phyloP scores from a whole-genome alignment of 306 rosid genomes.

The Trifolium pratense region DNA sequence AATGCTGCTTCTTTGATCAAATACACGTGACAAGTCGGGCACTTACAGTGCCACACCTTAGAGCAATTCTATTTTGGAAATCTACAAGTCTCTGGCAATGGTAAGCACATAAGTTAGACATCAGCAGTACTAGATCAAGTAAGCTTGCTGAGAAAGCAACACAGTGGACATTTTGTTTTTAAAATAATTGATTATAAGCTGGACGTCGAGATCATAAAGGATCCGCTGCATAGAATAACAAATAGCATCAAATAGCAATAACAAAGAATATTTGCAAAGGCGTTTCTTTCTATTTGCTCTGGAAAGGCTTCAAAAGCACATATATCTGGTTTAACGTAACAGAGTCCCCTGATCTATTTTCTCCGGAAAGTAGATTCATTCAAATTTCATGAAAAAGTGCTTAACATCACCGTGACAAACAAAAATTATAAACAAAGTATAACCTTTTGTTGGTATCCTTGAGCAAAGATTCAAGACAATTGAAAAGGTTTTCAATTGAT shows the following conservation, averaged over 20 bases:
- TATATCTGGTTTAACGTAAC: too few species aligned
- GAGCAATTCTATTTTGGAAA: slow-evolving; percentile 21
- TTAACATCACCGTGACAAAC: too few species aligned
- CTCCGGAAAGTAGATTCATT: too few species aligned
- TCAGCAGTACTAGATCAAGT: slow-evolving; percentile 28
- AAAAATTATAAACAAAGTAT: neutral
- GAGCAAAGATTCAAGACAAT: neutral
- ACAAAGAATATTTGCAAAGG: neutral
- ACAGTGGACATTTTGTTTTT: neutral
- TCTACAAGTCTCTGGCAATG: slow-evolving; percentile 14
- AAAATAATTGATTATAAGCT: neutral
- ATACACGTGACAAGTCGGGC: neutral
- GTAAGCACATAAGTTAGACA: slow-evolving; percentile 28
- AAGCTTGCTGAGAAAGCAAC: neutral
- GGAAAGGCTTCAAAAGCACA: too few species aligned
- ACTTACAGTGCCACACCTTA: neutral
- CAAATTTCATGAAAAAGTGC: neutral
- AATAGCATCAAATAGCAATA: neutral
- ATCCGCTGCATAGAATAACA: neutral
- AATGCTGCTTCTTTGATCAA: slow-evolving; percentile 19
- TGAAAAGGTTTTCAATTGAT: neutral
- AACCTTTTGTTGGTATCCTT: neutral
- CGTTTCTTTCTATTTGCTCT: neutral
- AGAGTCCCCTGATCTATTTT: too few species aligned
- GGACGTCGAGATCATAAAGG: neutral